These are phyloP conservation scores for Fusarium sp. DNA, from an alignment of 2,329 filamentous ascomycete species.

Conservation along the genomic window DNA sequence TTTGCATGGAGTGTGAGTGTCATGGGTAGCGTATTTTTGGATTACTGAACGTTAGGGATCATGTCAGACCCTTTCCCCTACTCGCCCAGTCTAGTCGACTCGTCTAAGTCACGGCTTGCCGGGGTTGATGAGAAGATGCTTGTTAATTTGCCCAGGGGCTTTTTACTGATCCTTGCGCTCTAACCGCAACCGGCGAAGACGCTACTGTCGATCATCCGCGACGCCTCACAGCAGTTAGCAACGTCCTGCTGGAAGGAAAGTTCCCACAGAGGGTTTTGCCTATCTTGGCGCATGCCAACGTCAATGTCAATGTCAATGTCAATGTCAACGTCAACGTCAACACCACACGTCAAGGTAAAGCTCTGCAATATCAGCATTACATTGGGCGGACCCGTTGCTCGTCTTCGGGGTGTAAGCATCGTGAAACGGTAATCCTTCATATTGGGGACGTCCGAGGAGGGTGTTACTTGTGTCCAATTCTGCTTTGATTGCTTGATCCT, in stretches of 20 bases:
- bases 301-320: not conserved
- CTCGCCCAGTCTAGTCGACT: slow-evolving; percentile 20
- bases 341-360: not conserved
- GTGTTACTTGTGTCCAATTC: not conserved
- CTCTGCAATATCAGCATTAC: not conserved
- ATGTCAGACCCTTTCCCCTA: slow-evolving; percentile 13
- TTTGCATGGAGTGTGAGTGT: slow-evolving; percentile 9
- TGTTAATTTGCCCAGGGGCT: not conserved
- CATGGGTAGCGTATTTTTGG: slow-evolving; percentile 21
- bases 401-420: slow-evolving; percentile 2
- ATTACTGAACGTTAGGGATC: slow-evolving; percentile 33
- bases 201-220: slow-evolving; percentile 49
- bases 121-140: slow-evolving; percentile 1
- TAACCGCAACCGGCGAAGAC: slow-evolving; percentile 39
- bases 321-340: not conserved
- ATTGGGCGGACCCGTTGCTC: slow-evolving; percentile 7
- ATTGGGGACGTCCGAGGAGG: not conserved
- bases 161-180: slow-evolving; percentile 17
- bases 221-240: slow-evolving; percentile 32
- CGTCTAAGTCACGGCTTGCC: slow-evolving; percentile 10
- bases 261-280: slow-evolving; percentile 17
- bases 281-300: slow-evolving; percentile 37
- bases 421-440: not conserved
- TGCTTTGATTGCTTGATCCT: slow-evolving; percentile 10
- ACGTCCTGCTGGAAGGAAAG: slow-evolving; percentile 23